phyloP scores from a whole-genome alignment of 768 basidiomycete species.

The Pulveroboletus sp. region DNA sequence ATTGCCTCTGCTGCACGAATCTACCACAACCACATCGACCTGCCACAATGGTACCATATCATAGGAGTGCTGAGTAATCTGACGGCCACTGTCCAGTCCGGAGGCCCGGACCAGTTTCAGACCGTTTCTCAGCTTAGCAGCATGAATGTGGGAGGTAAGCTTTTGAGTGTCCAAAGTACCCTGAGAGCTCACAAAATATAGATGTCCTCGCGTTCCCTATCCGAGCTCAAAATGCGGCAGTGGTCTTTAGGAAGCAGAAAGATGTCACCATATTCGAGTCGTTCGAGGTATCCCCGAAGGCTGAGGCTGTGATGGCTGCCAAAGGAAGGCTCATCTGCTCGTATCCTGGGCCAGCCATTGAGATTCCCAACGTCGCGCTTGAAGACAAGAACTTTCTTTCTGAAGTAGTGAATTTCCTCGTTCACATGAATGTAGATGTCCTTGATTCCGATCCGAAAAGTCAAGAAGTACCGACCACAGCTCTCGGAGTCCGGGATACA shows the following conservation, averaged over 20 bases:
- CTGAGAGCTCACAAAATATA: constrained; percentile 12
- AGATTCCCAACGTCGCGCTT: constrained; percentile 29
- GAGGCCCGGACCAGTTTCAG: constrained; percentile 5
- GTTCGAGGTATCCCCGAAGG: constrained; percentile 42
- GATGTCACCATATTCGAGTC: constrained; percentile 36
- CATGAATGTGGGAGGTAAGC: constrained; percentile 20
- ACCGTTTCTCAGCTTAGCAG: constrained; percentile 10
- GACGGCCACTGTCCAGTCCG: not conserved
- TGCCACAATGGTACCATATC: constrained; percentile 28
- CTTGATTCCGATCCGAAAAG: constrained; percentile 23
- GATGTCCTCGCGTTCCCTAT: constrained; percentile 39
- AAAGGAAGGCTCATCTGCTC: constrained; percentile 42
- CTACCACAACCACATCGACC: constrained; percentile 13
- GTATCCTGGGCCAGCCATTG: constrained; percentile 43
- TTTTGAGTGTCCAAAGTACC: not conserved
- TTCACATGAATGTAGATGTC: not conserved
- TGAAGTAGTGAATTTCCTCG: constrained; percentile 38
- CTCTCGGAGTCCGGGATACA: constrained; percentile 37
- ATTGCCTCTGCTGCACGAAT: constrained; percentile 15
- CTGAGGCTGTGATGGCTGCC: constrained; percentile 32
- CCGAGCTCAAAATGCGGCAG: constrained; percentile 44
- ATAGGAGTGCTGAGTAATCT: constrained; percentile 30
- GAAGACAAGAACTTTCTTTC: constrained; percentile 28
- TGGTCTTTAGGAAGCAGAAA: constrained; percentile 36
- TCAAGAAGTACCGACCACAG: constrained; percentile 34